Base-by-base conservation (phyloP, 164 flowering plant genomes). In the Liquidambar formosana region DNA sequence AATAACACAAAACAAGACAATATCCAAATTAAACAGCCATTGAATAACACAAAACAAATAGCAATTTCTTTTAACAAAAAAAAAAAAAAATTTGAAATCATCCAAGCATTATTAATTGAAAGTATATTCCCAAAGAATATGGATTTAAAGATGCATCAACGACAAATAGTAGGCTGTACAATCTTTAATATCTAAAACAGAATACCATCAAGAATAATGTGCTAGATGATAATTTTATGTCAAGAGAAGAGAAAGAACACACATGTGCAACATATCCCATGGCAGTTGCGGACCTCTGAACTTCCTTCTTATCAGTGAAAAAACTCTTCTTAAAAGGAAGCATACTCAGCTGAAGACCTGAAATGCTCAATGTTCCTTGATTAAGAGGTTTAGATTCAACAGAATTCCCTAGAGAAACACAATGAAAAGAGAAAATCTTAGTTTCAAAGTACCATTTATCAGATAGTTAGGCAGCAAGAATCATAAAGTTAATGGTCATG, bases 211-310 rank as follows among this genome's bases (percentile, higher is more conserved):
- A 23, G 13, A 57, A 21, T 8, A 44, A 9, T 12, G 22, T 46
- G 26, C 19, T 62, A 62, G 15, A 44, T n/a, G 28, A 59, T 47
- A 59, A 64, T 26, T 27, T 59, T 1, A 58, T 65, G 41, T 14
- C 21, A 58, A 53, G 63, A 13, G 64, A 69, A 71, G 73, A 62
- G 56, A 65, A 67, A 70, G 69, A 67, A 84, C 97, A 76, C 76
- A 95, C 99, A 83, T 95, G 98, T 62, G 96, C 94, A 25, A 90
- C 86, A 78, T 92, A 93, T 78, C 97, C 99, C 67, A 93, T 75
- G 63, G 95, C 93, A 79, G 91, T 85, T 67, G 97, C 90, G 64
- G 96, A 85, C 76, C 76, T 89, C 90, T 93, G 97, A 71, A 82
- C 78, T 78, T 83, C 98, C 84, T 90, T 88, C 85, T 96, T 96